These are phyloP conservation scores for Clitoria ternatea DNA, from an alignment of 306 rosid species.

Conservation along the genomic window DNA sequence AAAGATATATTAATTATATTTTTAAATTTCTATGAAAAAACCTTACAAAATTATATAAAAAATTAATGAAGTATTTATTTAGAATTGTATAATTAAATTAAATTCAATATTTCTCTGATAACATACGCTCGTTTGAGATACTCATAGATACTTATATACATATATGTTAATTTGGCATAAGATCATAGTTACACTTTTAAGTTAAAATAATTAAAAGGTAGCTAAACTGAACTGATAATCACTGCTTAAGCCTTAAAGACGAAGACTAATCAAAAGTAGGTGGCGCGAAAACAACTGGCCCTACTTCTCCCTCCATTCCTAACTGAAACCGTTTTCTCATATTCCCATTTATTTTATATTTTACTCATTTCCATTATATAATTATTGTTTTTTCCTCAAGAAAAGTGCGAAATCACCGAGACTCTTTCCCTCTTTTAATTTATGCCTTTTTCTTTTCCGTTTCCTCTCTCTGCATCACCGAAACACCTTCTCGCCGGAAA, in stretches of 20 bases:
- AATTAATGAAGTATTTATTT: too few relatives aligned
- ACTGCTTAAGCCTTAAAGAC: neutral
- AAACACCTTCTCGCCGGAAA: constrained; percentile 22
- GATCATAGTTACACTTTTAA: neutral
- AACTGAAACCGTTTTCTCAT: constrained; percentile 48
- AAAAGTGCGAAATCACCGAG: neutral
- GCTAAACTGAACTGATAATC: neutral
- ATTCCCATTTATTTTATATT: neutral
- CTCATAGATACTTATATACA: too few relatives aligned
- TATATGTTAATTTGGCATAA: neutral
- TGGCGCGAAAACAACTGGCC: constrained; percentile 62
- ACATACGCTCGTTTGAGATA: too few relatives aligned
- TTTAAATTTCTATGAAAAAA: too few relatives aligned
- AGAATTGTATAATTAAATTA: too few relatives aligned
- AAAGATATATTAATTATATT: too few relatives aligned
- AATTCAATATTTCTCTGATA: too few relatives aligned
- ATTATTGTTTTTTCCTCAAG: neutral
- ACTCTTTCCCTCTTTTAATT: neutral
- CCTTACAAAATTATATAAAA: too few relatives aligned
- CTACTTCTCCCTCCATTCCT: constrained; percentile 11
- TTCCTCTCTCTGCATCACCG: constrained; percentile 2
- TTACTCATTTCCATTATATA: neutral
- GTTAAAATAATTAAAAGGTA: neutral
- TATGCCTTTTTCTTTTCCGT: neutral
- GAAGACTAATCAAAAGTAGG: constrained; percentile 29